Evolutionary conservation across 202 grass and related monocot species (phyloP).

Genomic region (Panicum virgatum): DNA sequence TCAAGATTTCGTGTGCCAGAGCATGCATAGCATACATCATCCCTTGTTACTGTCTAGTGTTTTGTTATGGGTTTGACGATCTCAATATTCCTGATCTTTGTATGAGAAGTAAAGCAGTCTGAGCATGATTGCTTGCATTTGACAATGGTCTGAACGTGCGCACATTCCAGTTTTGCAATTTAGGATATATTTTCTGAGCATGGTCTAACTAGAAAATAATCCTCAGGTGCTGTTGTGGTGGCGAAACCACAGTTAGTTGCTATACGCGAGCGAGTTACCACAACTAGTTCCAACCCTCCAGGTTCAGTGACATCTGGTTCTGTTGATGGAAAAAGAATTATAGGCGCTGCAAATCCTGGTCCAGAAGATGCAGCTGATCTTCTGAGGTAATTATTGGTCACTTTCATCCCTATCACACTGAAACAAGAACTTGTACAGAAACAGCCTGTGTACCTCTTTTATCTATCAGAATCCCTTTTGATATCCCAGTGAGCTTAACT

Average conservation of each 20-base stretch:
- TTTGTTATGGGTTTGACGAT: neutral
- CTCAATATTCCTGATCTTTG: neutral
- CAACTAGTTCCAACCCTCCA: slow-evolving; percentile 32
- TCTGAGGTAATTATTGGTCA: slow-evolving; percentile 56
- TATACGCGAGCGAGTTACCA: slow-evolving; percentile 60
- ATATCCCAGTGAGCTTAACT: neutral
- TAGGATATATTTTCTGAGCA: slow-evolving; percentile 14
- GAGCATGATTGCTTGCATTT: neutral
- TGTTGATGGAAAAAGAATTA: slow-evolving; percentile 59
- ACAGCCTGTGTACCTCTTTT: neutral
- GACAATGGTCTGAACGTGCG: neutral
- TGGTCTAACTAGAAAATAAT: slow-evolving; percentile 23
- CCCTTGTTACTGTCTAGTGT: neutral
- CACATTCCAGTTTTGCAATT: neutral
- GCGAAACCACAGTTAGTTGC: slow-evolving; percentile 82
- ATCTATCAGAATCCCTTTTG: neutral
- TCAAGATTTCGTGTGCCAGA: neutral
- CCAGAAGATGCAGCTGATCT: slow-evolving; percentile 86
- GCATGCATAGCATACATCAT: neutral
- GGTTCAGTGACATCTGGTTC: slow-evolving; percentile 31
- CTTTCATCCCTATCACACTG: neutral
- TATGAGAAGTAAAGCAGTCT: neutral
- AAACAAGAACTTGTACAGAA: neutral
- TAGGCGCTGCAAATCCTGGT: slow-evolving; percentile 79
- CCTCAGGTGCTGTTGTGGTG: slow-evolving; percentile 68